Evolutionary conservation across 352 stramenopile genomes (phyloP).

Genomic region (Thalassiosira ordinaria): DNA sequence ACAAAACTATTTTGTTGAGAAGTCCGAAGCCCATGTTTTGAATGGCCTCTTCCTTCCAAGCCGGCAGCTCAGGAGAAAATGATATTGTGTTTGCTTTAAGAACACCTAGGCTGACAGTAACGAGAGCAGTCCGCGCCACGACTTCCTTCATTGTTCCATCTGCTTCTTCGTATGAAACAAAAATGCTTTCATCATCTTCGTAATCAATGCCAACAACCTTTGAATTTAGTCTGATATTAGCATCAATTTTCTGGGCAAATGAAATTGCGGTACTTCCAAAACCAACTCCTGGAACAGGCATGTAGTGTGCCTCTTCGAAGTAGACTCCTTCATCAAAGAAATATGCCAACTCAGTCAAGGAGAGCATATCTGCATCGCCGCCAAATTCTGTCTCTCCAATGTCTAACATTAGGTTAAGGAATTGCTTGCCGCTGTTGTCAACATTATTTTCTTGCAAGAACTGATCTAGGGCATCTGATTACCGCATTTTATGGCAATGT

Average conservation of each 20-base stretch:
- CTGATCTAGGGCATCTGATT: not conserved
- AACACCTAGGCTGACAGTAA: not conserved
- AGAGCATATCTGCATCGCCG: not conserved
- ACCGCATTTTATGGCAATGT: too few relatives aligned
- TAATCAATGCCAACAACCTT: not conserved
- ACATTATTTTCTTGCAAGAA: not conserved
- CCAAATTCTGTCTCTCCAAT: not conserved
- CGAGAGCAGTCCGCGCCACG: not conserved
- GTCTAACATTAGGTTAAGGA: not conserved
- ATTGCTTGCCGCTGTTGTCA: not conserved
- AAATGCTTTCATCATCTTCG: not conserved
- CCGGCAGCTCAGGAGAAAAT: not conserved
- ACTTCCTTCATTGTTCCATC: not conserved
- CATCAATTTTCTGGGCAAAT: not conserved
- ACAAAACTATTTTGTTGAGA: not conserved
- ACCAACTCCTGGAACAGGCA: not conserved
- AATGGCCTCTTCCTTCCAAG: not conserved
- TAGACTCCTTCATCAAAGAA: not conserved
- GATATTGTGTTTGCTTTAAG: not conserved
- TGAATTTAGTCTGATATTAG: not conserved
- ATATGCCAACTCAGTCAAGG: not conserved
- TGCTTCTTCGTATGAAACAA: not conserved
- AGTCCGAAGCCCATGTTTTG: not conserved
- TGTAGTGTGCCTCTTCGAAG: too few relatives aligned
- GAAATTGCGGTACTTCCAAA: not conserved